Base-by-base conservation (phyloP, 257 asterid species). In the Gentiana straminea region DNA sequence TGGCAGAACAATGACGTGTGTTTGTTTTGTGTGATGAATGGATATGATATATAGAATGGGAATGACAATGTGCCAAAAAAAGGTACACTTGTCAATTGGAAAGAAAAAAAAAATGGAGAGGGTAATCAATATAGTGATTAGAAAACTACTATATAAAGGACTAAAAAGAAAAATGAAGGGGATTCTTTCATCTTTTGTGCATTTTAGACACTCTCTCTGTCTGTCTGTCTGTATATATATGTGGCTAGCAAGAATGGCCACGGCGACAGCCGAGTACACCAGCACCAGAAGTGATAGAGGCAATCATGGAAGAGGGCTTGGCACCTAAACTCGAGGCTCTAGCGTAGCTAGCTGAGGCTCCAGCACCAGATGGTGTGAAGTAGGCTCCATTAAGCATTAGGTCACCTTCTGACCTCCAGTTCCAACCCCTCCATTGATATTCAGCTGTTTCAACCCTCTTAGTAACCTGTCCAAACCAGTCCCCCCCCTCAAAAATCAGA, bases 281-380 rank as follows among this genome's bases (percentile, higher is more conserved):
- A 6, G 97, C 82, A 54, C 87, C 83, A 49, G 89, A 72, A 49
- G 97, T 89, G 13, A 89, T 78, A 13, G 88, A 5, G 3, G 62
- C 87, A 3, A 89, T 77, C 94, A 89, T 86, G 61, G 94, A 67
- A n/a, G 95, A 89, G 13, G 97, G 79, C 65, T 86, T 86, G 58
- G 97, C 97, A 34, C 95, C 92, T 58, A 89, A 75, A 69, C 97
- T 89, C n/a, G 97, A 89, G 64, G 97, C 97, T 75, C 86, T 84
- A 12, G 97, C 95, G 32, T 89, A 89, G 81, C 84, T 89, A 46
- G 90, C 84, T 3, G 94, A 80, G 61, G 97, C 95, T 56, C 97
- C 95, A 15, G 95, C 94, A 32, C 97, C 97, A 4, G 97, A 89
- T 38, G 90, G 81, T 51, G 84, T 81, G 76, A 89, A 89, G 70